Evolutionary conservation across 768 basidiomycete genomes (phyloP).

Genomic region (Boletellus emodensis): DNA sequence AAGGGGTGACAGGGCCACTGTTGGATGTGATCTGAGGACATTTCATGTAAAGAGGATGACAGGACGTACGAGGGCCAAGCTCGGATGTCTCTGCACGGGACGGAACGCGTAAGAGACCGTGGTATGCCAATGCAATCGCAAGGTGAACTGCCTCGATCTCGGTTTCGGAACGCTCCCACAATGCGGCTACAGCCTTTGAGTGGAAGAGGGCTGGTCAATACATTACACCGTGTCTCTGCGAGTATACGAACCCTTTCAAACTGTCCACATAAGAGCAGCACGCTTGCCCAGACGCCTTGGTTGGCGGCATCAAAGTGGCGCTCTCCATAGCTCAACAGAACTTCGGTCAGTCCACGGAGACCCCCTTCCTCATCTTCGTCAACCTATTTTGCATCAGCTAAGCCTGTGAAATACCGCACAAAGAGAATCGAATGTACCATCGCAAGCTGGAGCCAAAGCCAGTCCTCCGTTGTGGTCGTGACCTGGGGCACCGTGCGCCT

Average conservation of each 20-base stretch:
- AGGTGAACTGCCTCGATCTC: constrained; percentile 94
- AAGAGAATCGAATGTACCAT: constrained; percentile 46
- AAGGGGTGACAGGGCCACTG: constrained; percentile 70
- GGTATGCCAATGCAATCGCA: constrained; percentile 87
- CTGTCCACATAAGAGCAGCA: constrained; percentile 87
- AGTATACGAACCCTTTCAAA: constrained; percentile 74
- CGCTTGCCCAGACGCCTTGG: constrained; percentile 73
- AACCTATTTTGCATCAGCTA: constrained; percentile 39
- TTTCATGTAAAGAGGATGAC: neutral
- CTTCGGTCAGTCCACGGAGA: constrained; percentile 68
- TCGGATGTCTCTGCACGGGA: constrained; percentile 79
- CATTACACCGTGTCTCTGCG: neutral
- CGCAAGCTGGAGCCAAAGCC: constrained; percentile 95
- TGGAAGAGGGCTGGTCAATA: neutral
- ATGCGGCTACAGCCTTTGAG: constrained; percentile 76
- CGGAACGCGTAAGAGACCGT: constrained; percentile 85
- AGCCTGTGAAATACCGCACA: neutral
- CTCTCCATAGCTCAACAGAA: constrained; percentile 72
- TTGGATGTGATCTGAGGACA: neutral
- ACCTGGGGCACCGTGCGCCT: constrained; percentile 78
- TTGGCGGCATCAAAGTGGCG: constrained; percentile 71
- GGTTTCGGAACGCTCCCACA: constrained; percentile 83
- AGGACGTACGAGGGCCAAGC: constrained; percentile 67
- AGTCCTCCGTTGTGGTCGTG: constrained; percentile 92
- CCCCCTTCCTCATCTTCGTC: constrained; percentile 82